Base-by-base conservation (phyloP, 345 rosid genomes). In the Populus nigra region DNA sequence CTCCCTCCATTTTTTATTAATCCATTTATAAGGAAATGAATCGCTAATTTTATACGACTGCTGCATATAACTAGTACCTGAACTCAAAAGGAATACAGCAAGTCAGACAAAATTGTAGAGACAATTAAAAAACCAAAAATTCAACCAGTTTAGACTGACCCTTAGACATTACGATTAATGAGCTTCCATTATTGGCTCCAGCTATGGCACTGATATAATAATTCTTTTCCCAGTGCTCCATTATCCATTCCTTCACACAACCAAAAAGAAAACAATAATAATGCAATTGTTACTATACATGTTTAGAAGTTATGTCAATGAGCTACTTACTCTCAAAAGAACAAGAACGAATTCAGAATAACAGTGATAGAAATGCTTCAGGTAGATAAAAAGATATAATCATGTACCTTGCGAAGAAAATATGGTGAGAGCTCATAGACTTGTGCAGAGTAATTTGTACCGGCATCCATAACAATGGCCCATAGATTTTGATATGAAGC, bases 401-500 rank as follows among this genome's bases (percentile, higher is more conserved):
- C 9, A 38, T n/a, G 57, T 80, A 94, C 99, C 97, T 96, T 96
- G 88, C 88, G 92, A 67, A 96, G 85, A 82, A 96, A 94, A 73
- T 81, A 82, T 27, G 97, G 91, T 38, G 98, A 92, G 47, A 91
- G 85, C 77, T 96, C 95, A 72, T 93, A 92, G 74, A 96, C 97
- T 89, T 96, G 99, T 82, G 79, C 80, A n/a, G 91, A 77, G 82
- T 87, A 96, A 80, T 92, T 92, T 67, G 98, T 91, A 70, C 98
- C 97, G 49, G 98, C 98, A 86, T 94, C 98, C 99, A 96, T 96
- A 72, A 94, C 90, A 57, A 96, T 82, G 25, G 99, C 99, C 99
- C 99, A 96, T 36, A 94, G 92, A 88, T 90, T 94, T 69, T 93
- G 89, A 80, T 91, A 94, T 27, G 98, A 94, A 41, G 99, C 86